phyloP scores from a whole-genome alignment of 768 basidiomycete genomes.

The Pisolithus albus region DNA sequence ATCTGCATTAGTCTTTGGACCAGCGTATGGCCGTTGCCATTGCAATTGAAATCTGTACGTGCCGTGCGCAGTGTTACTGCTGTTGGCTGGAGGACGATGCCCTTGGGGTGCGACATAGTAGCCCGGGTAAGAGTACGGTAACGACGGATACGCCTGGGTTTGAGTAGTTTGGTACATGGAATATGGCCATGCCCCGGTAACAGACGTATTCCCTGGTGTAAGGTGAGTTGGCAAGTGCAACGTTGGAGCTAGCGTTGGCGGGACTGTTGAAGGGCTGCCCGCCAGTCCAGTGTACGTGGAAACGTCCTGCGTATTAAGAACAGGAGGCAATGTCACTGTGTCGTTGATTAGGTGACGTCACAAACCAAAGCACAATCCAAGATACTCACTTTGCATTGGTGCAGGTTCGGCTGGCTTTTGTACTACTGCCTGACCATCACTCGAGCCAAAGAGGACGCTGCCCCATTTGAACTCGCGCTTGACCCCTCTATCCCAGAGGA shows the following conservation, averaged over 20 bases:
- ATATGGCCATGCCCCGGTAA: conserved; percentile 29
- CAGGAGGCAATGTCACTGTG: conserved; percentile 12
- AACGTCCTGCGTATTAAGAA: conserved; percentile 13
- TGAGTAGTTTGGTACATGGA: conserved; percentile 18
- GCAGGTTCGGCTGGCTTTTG: conserved; percentile 61
- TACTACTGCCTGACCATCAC: conserved; percentile 55
- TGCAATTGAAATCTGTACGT: conserved; percentile 22
- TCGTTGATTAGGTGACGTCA: conserved; percentile 5
- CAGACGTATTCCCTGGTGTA: conserved; percentile 14
- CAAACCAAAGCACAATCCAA: background rate
- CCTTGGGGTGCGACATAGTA: conserved; percentile 15
- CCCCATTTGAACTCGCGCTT: conserved; percentile 82
- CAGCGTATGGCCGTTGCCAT: conserved; percentile 32
- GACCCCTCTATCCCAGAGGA: conserved; percentile 70
- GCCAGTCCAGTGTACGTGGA: conserved; percentile 20
- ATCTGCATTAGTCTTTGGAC: conserved; percentile 33
- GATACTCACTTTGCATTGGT: conserved; percentile 41
- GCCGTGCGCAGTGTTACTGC: conserved; percentile 16
- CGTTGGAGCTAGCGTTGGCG: conserved; percentile 12
- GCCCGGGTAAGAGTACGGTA: conserved; percentile 13
- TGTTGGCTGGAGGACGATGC: conserved; percentile 10
- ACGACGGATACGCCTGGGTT: conserved; percentile 15
- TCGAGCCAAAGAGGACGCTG: conserved; percentile 70
- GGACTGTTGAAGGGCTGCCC: conserved; percentile 13
- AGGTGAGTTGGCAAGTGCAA: conserved; percentile 16